phyloP scores from a whole-genome alignment of 2,329 filamentous ascomycete species.

The Ascochyta viciae-villosae region DNA sequence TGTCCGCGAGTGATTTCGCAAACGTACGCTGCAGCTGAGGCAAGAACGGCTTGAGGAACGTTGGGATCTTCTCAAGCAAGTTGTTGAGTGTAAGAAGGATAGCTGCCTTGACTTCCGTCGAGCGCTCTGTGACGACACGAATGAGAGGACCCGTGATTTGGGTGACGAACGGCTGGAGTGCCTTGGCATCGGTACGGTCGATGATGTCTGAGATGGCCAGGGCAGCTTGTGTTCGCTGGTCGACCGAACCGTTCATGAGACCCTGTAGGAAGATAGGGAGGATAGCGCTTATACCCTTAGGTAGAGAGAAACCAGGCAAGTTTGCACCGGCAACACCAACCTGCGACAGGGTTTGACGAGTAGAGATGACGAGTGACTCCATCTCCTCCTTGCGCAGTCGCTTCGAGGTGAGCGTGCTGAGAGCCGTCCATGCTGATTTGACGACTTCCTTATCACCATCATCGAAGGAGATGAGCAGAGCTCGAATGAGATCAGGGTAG shows the following conservation, averaged over 20 bases:
- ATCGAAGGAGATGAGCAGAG: slow-evolving; percentile 89
- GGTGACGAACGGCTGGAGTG: slow-evolving; percentile 92
- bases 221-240: slow-evolving; percentile 90
- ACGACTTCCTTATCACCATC: slow-evolving; percentile 84
- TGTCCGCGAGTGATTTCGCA: slow-evolving; percentile 92
- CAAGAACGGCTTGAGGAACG: slow-evolving; percentile 93
- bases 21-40: slow-evolving; percentile 97
- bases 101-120: slow-evolving; percentile 93
- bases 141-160: slow-evolving; percentile 98
- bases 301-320: slow-evolving; percentile 84
- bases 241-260: slow-evolving; percentile 92
- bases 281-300: slow-evolving; percentile 96
- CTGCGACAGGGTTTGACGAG: slow-evolving; percentile 82
- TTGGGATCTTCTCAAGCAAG: slow-evolving; percentile 93
- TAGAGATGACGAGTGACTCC: slow-evolving; percentile 88
- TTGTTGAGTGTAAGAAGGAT: slow-evolving; percentile 95
- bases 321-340: slow-evolving; percentile 87
- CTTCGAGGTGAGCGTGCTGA: slow-evolving; percentile 81
- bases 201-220: slow-evolving; percentile 95
- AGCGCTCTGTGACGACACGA: slow-evolving; percentile 94
- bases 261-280: slow-evolving; percentile 97
- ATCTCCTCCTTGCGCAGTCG: slow-evolving; percentile 95
- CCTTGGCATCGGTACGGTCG: slow-evolving; percentile 85
- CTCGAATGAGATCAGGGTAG: slow-evolving; percentile 92
- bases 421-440: slow-evolving; percentile 85